Conservation (phyloP, 257 asterid species). For the Parsonsia alboflavescens region DNA sequence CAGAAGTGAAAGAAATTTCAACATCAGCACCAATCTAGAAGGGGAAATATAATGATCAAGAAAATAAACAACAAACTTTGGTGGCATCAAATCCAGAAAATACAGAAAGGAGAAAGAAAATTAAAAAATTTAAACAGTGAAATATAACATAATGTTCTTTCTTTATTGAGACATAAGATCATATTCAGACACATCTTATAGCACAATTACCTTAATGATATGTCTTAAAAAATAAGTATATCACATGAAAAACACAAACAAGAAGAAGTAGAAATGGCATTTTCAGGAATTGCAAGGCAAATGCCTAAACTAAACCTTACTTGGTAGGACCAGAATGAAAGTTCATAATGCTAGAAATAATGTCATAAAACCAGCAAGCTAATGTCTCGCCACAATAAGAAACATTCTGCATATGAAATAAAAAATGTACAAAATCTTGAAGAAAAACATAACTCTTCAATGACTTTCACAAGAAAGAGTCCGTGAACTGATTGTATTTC, state of each 20-base stretch:
- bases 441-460: not conserved
- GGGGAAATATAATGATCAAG: conserved; percentile 11
- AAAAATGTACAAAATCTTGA: not conserved
- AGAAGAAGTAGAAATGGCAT: not conserved
- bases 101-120: not conserved
- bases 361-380: not conserved
- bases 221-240: too few species aligned
- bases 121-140: not conserved
- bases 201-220: too few species aligned
- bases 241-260: not conserved
- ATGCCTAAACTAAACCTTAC: not conserved
- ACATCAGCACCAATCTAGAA: conserved; percentile 19
- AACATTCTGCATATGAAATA: not conserved
- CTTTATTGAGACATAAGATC: not conserved
- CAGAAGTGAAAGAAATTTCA: conserved; percentile 20
- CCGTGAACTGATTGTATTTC: not conserved
- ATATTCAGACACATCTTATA: not conserved
- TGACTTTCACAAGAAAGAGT: not conserved
- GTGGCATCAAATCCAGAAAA: not conserved
- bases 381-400: not conserved
- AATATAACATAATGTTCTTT: not conserved
- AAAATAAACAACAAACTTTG: conserved; percentile 4
- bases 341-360: not conserved
- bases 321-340: not conserved
- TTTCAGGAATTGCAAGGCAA: not conserved